phyloP scores from a whole-genome alignment of 1,284 basidiomycete genomes.

The Sphagnurus paluster region DNA sequence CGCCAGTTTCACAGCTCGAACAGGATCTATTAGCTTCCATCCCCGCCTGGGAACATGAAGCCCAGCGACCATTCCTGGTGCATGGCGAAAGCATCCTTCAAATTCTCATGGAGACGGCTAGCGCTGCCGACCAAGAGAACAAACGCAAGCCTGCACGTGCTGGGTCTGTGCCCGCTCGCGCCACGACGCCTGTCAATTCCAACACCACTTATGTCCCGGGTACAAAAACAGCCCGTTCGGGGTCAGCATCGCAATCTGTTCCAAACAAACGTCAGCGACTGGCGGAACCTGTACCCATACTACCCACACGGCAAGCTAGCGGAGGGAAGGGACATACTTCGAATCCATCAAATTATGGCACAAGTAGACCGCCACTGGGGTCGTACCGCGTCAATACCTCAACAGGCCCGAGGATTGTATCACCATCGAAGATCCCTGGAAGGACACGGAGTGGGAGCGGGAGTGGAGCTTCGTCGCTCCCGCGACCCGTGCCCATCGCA shows the following conservation, averaged over 20 bases:
- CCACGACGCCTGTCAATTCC: conserved; percentile 56
- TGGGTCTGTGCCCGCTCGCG: conserved; percentile 57
- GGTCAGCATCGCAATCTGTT: conserved; percentile 44
- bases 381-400: conserved; percentile 29
- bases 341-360: conserved; percentile 15
- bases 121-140: conserved; percentile 77
- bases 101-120: conserved; percentile 70
- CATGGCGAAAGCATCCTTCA: conserved; percentile 85
- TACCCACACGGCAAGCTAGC: conserved; percentile 20
- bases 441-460: conserved; percentile 34
- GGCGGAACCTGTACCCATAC: conserved; percentile 33
- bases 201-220: conserved; percentile 36
- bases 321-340: conserved; percentile 20
- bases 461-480: conserved; percentile 34
- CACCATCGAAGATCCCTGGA: conserved; percentile 48
- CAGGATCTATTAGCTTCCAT: conserved; percentile 81
- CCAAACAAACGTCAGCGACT: conserved; percentile 62
- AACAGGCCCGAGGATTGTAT: conserved; percentile 30
- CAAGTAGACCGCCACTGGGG: conserved; percentile 35
- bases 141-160: conserved; percentile 46
- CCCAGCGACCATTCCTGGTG: conserved; percentile 79
- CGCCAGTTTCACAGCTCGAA: conserved; percentile 68
- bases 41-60: conserved; percentile 86
- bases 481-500: conserved; percentile 33
- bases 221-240: conserved; percentile 45